Evolutionary conservation across 495 filamentous ascomycete species (phyloP).

Genomic region (Niebla homalea): DNA sequence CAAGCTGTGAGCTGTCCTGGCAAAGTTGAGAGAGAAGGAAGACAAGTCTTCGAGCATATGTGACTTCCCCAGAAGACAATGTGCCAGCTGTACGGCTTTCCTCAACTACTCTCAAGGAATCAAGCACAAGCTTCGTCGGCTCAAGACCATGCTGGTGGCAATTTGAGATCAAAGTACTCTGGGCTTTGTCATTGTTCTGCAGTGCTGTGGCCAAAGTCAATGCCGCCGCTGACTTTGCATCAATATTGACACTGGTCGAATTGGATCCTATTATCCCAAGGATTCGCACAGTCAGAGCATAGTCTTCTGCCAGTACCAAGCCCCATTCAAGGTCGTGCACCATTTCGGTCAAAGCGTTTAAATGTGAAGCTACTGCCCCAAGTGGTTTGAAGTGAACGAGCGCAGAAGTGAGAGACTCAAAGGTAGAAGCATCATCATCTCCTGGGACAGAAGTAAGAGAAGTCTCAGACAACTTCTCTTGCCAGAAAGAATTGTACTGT

Average conservation of each 20-base stretch:
- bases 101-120: slow-evolving; percentile 9
- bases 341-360: neutral
- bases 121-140: slow-evolving; percentile 13
- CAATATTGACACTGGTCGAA: slow-evolving; percentile 4
- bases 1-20: slow-evolving; percentile 14
- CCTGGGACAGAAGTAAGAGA: neutral
- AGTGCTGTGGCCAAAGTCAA: slow-evolving; percentile 39
- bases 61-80: neutral
- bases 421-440: neutral
- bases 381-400: neutral
- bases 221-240: slow-evolving; percentile 33
- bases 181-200: slow-evolving; percentile 51
- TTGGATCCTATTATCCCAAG: slow-evolving; percentile 21
- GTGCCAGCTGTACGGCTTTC: neutral
- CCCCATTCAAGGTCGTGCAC: slow-evolving; percentile 58
- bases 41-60: slow-evolving; percentile 5
- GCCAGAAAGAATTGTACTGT: neutral
- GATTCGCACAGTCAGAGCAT: slow-evolving; percentile 29
- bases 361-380: neutral
- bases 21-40: slow-evolving; percentile 25
- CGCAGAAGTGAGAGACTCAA: neutral
- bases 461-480: neutral
- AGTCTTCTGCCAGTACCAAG: slow-evolving; percentile 42
- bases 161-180: slow-evolving; percentile 21
- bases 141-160: slow-evolving; percentile 13